phyloP scores from a whole-genome alignment of 805 yeast genomes.

The Cyberlindnera veronae region DNA sequence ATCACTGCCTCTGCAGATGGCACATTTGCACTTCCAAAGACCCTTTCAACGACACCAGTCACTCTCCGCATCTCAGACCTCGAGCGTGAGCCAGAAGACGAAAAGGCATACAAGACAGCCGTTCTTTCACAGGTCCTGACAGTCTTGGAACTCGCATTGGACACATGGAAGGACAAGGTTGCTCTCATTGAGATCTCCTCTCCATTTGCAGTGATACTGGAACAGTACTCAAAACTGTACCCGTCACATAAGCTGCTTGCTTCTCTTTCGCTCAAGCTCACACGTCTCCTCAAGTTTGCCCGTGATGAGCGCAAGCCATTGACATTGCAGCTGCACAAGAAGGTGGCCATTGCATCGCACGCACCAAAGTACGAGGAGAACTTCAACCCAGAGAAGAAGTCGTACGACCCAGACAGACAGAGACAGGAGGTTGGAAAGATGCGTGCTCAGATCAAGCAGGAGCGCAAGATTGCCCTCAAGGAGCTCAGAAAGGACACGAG shows the following conservation, averaged over 20 bases:
- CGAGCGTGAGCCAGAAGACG: conserved; percentile 29
- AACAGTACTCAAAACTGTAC: conserved; percentile 37
- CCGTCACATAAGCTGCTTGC: conserved; percentile 31
- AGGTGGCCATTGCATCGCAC: conserved; percentile 76
- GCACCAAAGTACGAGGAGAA: conserved; percentile 94
- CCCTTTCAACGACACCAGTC: conserved; percentile 5
- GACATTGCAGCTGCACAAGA: conserved; percentile 76
- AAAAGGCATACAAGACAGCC: conserved; percentile 19
- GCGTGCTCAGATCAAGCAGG: conserved; percentile 84
- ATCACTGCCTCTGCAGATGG: conserved; percentile 17
- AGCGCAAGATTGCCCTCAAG: conserved; percentile 80
- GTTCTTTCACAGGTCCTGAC: conserved; percentile 29
- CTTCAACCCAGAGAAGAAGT: conserved; percentile 92
- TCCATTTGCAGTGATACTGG: conserved; percentile 44
- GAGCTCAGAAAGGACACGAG: conserved; percentile 87
- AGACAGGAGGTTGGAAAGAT: conserved; percentile 82
- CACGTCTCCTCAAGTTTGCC: conserved; percentile 47
- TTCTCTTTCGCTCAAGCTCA: conserved; percentile 40
- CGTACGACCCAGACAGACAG: conserved; percentile 78
- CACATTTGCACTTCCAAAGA: conserved; percentile 24
- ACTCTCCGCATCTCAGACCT: conserved; percentile 21
- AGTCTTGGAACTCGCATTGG: conserved; percentile 30
- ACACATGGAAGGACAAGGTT: conserved; percentile 59
- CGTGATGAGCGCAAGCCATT: conserved; percentile 61
- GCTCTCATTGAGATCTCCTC: conserved; percentile 57